phyloP scores from a whole-genome alignment of 768 basidiomycete genomes.

The Neoboletus subvelutipes region DNA sequence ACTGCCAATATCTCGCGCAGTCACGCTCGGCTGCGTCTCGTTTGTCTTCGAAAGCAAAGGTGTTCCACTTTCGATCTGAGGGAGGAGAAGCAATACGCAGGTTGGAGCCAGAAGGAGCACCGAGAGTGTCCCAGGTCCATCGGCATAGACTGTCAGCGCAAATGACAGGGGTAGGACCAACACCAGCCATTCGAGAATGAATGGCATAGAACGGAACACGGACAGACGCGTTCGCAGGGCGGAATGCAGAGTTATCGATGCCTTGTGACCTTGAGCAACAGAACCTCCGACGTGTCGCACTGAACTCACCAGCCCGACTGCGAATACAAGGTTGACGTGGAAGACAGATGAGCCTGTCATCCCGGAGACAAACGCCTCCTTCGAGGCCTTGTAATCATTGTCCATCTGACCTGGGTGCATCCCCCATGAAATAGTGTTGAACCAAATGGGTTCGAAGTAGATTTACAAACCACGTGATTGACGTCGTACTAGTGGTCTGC shows the following conservation, averaged over 20 bases:
- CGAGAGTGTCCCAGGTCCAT: constrained; percentile 52
- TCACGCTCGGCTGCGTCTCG: neutral
- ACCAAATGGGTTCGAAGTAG: neutral
- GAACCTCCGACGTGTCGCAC: neutral
- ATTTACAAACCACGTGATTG: constrained; percentile 17
- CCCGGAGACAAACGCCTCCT: constrained; percentile 81
- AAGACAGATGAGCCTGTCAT: constrained; percentile 66
- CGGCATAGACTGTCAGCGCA: constrained; percentile 75
- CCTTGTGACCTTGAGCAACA: constrained; percentile 42
- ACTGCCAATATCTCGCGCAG: neutral
- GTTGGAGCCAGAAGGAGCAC: constrained; percentile 48
- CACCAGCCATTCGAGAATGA: constrained; percentile 56
- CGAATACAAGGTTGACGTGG: constrained; percentile 69
- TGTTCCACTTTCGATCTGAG: constrained; percentile 43
- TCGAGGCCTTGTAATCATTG: constrained; percentile 64
- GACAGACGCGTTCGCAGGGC: constrained; percentile 52
- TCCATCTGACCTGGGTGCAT: constrained; percentile 15
- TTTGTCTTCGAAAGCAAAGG: constrained; percentile 50
- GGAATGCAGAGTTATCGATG: constrained; percentile 70
- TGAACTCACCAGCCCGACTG: constrained; percentile 57
- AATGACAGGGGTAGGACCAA: constrained; percentile 79
- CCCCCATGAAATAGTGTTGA: neutral
- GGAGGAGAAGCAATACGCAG: constrained; percentile 42
- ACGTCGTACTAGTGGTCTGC: too few species aligned
- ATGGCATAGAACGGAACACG: constrained; percentile 35